A percentile compares a stretch with the other conserved stretches of the same genome.
phyloP scores from a whole-genome alignment of 1,284 basidiomycete genomes.

The Coriolopsis trogii region DNA sequence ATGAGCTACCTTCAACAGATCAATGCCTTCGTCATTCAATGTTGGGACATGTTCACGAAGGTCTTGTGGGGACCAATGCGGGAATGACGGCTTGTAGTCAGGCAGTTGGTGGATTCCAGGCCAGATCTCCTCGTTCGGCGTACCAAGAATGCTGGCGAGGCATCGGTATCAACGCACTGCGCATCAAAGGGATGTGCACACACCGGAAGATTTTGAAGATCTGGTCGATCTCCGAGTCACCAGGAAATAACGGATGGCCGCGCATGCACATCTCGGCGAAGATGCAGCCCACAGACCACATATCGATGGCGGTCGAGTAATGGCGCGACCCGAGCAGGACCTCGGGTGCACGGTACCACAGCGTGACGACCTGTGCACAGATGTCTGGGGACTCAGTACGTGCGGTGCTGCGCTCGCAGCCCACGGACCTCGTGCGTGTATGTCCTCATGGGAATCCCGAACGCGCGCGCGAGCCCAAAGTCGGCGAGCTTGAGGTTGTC shows the following conservation, averaged over 20 bases:
- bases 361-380: conserved; percentile 82
- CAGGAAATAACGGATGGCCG: conserved; percentile 92
- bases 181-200: conserved; percentile 22
- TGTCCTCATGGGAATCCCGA: conserved; percentile 96
- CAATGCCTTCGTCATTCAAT: conserved; percentile 74
- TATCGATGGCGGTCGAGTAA: conserved; percentile 96
- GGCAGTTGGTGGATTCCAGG: conserved; percentile 89
- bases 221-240: conserved; percentile 99
- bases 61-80: conserved; percentile 85
- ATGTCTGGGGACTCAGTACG: neutral
- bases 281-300: conserved; percentile 98
- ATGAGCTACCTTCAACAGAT: conserved; percentile 85
- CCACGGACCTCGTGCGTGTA: conserved; percentile 92
- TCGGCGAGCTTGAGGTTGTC: conserved; percentile 95
- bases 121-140: conserved; percentile 93
- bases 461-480: conserved; percentile 95
- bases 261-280: conserved; percentile 92
- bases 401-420: neutral
- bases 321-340: conserved; percentile 95
- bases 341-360: conserved; percentile 98
- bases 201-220: conserved; percentile 99
- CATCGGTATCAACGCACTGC: neutral
- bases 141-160: conserved; percentile 78
- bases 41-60: conserved; percentile 67
- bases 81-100: conserved; percentile 97